Evolutionary conservation across 2,329 filamentous ascomycete species (phyloP), one percentile per base, ranked within the genome.

Genomic region (Dothideomycetidae sp.): DNA sequence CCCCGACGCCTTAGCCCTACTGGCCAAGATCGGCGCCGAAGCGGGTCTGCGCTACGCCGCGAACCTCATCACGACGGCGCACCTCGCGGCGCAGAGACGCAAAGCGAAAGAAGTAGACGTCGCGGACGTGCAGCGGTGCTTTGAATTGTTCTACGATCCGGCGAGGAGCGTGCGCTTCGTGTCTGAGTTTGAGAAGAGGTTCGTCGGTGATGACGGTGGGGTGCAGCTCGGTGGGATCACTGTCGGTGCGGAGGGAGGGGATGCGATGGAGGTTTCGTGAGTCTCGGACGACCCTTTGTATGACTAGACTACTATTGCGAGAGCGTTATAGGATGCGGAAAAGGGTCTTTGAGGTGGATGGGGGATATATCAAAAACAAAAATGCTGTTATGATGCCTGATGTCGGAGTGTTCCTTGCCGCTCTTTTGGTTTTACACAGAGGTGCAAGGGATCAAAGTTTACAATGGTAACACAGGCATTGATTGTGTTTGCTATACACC

Each of bases 11-110:
- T 71, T 98, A 10, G 86, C 86, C 1, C 71, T 98, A 10, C 72
- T 98, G 26, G 93, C 90, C 44, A 96, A 96, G 67, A 93, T 96
- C 50, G 90, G 86, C 18, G 73, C 86, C 52, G 90, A 98, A 59
- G 78, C 85, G 1, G 88, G 88, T 15, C 68, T 98, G 35, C 73
- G 90, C 49, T 98, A 98, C 56, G 88, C 86, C n/a, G 92, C 84
- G 64, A 94, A 98, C 57, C 76, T 98, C 39, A 94, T 98, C 60
- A 93, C 82, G 14, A 94, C 90, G 2, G 90, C 84, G 4, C 81
- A 93, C 58, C 71, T 98, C 31, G 71, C 96, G 34, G 76, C 75
- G 44, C 76, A 81, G 51, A 96, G 94, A 70, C 75, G 86, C 47
- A 80, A 77, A 53, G 78, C 80, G 11, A 83, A 82, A 59, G 78